These are phyloP conservation scores for Isochrysis galbana DNA, from an alignment of 78 protist species.

Conservation along the genomic window DNA sequence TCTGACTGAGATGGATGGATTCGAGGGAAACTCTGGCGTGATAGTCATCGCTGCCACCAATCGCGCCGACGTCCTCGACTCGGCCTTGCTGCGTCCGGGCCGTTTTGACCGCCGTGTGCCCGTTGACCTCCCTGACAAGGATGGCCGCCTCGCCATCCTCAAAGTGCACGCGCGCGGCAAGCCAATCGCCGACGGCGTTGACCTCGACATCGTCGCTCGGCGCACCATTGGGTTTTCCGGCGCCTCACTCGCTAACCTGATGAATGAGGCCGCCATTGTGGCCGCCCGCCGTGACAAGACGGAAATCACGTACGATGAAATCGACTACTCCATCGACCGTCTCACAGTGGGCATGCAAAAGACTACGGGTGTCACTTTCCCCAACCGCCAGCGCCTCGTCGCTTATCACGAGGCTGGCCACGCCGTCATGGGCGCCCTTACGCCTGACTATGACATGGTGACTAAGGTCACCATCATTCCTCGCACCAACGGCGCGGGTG, in stretches of 20 bases:
- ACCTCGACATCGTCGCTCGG: slow-evolving; percentile 38
- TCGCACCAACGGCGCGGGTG: slow-evolving; percentile 20
- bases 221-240: slow-evolving; percentile 62
- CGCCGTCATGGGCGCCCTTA: slow-evolving; percentile 34
- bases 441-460: not conserved
- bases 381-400: not conserved
- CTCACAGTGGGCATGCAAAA: slow-evolving; percentile 38
- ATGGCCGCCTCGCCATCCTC: slow-evolving; percentile 85
- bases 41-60: slow-evolving; percentile 96
- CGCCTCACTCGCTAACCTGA: slow-evolving; percentile 49
- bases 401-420: slow-evolving; percentile 41
- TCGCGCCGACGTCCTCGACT: slow-evolving; percentile 83
- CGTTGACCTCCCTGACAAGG: slow-evolving; percentile 89
- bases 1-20: slow-evolving; percentile 98
- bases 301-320: slow-evolving; percentile 25
- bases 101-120: slow-evolving; percentile 85
- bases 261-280: slow-evolving; percentile 66
- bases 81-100: slow-evolving; percentile 97
- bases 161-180: slow-evolving; percentile 78
- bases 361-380: not conserved
- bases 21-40: slow-evolving; percentile 71
- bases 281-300: slow-evolving; percentile 50
- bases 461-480: slow-evolving; percentile 16
- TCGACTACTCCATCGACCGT: slow-evolving; percentile 57
- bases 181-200: slow-evolving; percentile 52